Percentiles rank a stretch among this genome's conserved stretches.
Conservation (phyloP, 2,329 filamentous ascomycete genomes). For the Penicillium sp. region DNA sequence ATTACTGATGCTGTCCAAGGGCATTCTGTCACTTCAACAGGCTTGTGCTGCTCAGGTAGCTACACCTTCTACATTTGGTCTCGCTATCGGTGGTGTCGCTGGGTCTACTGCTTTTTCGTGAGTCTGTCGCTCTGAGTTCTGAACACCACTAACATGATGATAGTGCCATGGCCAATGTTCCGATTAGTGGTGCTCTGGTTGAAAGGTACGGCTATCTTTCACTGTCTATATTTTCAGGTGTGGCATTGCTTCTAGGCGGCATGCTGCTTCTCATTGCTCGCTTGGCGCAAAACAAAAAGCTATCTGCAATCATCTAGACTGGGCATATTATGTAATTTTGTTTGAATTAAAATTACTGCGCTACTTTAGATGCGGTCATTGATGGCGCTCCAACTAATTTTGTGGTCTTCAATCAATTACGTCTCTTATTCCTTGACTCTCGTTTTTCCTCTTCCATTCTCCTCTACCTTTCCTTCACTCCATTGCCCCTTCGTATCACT, state of each 20-base stretch:
- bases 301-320: slow-evolving; percentile 8
- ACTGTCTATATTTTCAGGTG: slow-evolving; percentile 41
- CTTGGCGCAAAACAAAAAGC: slow-evolving; percentile 5
- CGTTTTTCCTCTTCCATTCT: too few relatives aligned
- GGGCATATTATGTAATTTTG: too few relatives aligned
- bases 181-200: slow-evolving; percentile 44
- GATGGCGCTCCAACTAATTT: too few relatives aligned
- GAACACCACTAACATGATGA: neutral
- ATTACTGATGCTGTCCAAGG: slow-evolving; percentile 27
- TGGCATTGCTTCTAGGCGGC: slow-evolving; percentile 33
- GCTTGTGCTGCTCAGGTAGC: slow-evolving; percentile 49
- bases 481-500: too few relatives aligned
- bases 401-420: too few relatives aligned
- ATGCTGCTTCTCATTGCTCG: slow-evolving; percentile 12
- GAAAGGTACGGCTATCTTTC: slow-evolving; percentile 43
- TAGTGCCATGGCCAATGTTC: slow-evolving; percentile 44
- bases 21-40: slow-evolving; percentile 49
- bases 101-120: slow-evolving; percentile 47
- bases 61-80: slow-evolving; percentile 39
- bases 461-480: too few relatives aligned
- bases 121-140: slow-evolving; percentile 13
- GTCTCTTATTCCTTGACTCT: too few relatives aligned
- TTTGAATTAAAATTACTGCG: too few relatives aligned
- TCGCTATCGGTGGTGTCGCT: slow-evolving; percentile 46
- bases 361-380: too few relatives aligned